A percentile compares a stretch with the other conserved stretches of the same genome.
These are phyloP conservation scores for Sphagnurus paluster DNA, from an alignment of 1,284 basidiomycete species.

Conservation along the genomic window DNA sequence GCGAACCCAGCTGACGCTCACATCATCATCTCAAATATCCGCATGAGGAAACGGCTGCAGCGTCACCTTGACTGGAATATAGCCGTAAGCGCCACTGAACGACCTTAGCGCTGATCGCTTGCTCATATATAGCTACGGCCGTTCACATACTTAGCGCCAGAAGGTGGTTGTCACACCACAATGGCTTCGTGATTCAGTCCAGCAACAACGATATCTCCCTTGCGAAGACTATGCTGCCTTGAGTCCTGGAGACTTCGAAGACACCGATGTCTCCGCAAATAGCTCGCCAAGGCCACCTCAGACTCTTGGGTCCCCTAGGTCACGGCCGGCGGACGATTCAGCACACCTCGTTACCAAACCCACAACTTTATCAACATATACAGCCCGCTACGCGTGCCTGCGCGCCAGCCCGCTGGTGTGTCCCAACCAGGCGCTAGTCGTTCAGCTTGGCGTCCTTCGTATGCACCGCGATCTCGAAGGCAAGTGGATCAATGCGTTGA, in stretches of 20 bases:
- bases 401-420: slow-evolving; percentile 65
- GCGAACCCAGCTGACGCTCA: slow-evolving; percentile 50
- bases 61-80: slow-evolving; percentile 63
- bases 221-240: slow-evolving; percentile 57
- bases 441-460: slow-evolving; percentile 60
- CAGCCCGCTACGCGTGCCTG: slow-evolving; percentile 55
- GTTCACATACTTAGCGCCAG: slow-evolving; percentile 58
- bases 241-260: slow-evolving; percentile 38
- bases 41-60: slow-evolving; percentile 65
- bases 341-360: slow-evolving; percentile 3
- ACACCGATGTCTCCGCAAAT: not conserved
- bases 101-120: too few species aligned
- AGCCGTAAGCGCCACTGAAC: too few species aligned
- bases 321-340: not conserved
- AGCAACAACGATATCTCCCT: slow-evolving; percentile 42
- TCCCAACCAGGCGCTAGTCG: slow-evolving; percentile 59
- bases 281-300: not conserved
- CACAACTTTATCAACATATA: slow-evolving; percentile 34
- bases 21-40: slow-evolving; percentile 63
- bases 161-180: slow-evolving; percentile 67
- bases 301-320: not conserved
- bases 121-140: too few species aligned
- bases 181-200: slow-evolving; percentile 63
- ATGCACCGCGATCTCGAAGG: slow-evolving; percentile 62
- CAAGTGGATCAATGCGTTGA: slow-evolving; percentile 61